Base-by-base conservation (phyloP, 331 rosid species). In the Saraca asoca region DNA sequence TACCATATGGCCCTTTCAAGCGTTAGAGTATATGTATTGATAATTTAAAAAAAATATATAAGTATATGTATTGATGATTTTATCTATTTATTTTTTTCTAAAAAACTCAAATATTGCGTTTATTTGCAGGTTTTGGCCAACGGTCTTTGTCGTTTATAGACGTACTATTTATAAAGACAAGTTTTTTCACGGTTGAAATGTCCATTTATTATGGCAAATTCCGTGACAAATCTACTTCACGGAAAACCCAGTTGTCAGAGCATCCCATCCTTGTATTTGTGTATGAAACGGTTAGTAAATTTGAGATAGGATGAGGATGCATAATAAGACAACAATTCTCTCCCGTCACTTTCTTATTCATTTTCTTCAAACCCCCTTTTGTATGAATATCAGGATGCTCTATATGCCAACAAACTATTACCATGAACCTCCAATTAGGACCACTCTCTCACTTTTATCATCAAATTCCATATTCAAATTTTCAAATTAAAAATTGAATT, bases 341-440 rank as follows among this genome's bases (percentile, higher is more conserved):
- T 70, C 73, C 62, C 63, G 24, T 64, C 52, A 57, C 57, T 66
- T 70, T 53, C 55, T 51, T 58, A 7, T 50, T 58, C 45, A 7
- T 70, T 43, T 7, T 0, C 18, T 59, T 56, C 24, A 20, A 62
- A 52, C n/a, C n/a, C n/a, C n/a, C n/a, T n/a, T n/a, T n/a, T n/a
- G n/a, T n/a, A n/a, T n/a, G 78, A 5, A 7, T 63, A 52, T 67
- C 79, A 77, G 58, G 66, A 73, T 33, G 62, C 35, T 69, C 60
- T n/a, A n/a, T n/a, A n/a, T n/a, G n/a, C n/a, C n/a, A n/a, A n/a
- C n/a, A n/a, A n/a, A n/a, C n/a, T n/a, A n/a, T n/a, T n/a, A 81
- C 85, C 79, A 61, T 13, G 31, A 73, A n/a, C 59, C 56, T 18
- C 53, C 64, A 64, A 14, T 71, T 60, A 44, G 66, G 16, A 64